Evolutionary conservation across 352 stramenopile species (phyloP).

Genomic region (Globisporangium barbulae): DNA sequence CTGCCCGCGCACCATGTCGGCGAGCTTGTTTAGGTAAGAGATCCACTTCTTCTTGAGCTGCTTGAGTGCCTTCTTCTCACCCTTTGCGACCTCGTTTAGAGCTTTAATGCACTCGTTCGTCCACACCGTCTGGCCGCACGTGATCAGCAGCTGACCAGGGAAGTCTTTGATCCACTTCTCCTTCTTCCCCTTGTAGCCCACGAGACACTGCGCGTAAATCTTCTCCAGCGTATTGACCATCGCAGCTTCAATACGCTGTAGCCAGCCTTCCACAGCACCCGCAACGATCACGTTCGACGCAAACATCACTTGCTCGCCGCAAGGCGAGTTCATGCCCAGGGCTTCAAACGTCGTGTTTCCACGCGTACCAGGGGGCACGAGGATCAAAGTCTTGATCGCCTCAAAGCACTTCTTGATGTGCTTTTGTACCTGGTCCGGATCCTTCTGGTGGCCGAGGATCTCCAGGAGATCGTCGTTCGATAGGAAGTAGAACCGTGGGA

Average conservation of each 20-base stretch:
- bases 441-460: slow-evolving; percentile 85
- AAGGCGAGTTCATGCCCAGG: slow-evolving; percentile 87
- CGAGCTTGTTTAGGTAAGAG: slow-evolving; percentile 92
- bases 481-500: slow-evolving; percentile 86
- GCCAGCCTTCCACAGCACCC: slow-evolving; percentile 90
- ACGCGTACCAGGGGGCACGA: slow-evolving; percentile 59
- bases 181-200: slow-evolving; percentile 91
- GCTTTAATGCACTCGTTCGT: slow-evolving; percentile 93
- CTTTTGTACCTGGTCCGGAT: slow-evolving; percentile 87
- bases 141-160: slow-evolving; percentile 91
- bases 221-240: slow-evolving; percentile 88
- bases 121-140: slow-evolving; percentile 90
- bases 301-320: slow-evolving; percentile 85
- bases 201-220: slow-evolving; percentile 78
- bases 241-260: slow-evolving; percentile 75
- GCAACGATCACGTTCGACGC: slow-evolving; percentile 85
- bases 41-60: slow-evolving; percentile 94
- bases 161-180: slow-evolving; percentile 96
- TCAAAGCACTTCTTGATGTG: slow-evolving; percentile 93
- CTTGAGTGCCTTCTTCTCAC: slow-evolving; percentile 91
- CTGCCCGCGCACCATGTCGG: slow-evolving; percentile 90
- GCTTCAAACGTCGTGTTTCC: slow-evolving; percentile 88
- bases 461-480: slow-evolving; percentile 89
- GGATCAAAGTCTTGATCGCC: slow-evolving; percentile 78
- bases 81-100: slow-evolving; percentile 86